Evolutionary conservation across 352 stramenopile species (phyloP).

Genomic region (Aphanomyces astaci): DNA sequence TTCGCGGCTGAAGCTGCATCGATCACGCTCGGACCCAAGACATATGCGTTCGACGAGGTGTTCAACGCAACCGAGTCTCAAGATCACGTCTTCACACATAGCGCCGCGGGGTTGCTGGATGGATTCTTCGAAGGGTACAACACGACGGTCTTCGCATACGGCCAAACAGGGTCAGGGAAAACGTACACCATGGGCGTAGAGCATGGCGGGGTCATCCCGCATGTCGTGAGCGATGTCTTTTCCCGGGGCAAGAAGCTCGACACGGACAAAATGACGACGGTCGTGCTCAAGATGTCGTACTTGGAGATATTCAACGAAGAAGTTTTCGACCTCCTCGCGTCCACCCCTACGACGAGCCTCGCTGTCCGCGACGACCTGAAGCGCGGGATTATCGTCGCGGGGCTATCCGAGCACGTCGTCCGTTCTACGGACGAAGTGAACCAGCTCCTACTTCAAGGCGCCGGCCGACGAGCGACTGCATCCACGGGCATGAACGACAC

Average conservation of each 20-base stretch:
- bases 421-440: slow-evolving; percentile 37
- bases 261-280: slow-evolving; percentile 30
- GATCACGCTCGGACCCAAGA: slow-evolving; percentile 35
- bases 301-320: slow-evolving; percentile 97
- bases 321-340: slow-evolving; percentile 88
- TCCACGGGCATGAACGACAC: slow-evolving; percentile 66
- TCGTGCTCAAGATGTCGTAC: slow-evolving; percentile 57
- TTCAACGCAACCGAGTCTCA: slow-evolving; percentile 37
- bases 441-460: slow-evolving; percentile 40
- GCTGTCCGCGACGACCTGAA: slow-evolving; percentile 85
- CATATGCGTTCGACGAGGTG: slow-evolving; percentile 77
- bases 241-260: slow-evolving; percentile 26
- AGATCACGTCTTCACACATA: slow-evolving; percentile 39
- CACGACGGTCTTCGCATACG: slow-evolving; percentile 92
- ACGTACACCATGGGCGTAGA: slow-evolving; percentile 92
- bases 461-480: slow-evolving; percentile 45
- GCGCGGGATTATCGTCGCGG: slow-evolving; percentile 82
- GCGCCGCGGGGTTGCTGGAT: slow-evolving; percentile 57
- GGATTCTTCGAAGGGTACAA: slow-evolving; percentile 93
- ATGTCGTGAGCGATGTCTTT: slow-evolving; percentile 67
- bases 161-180: slow-evolving; percentile 87
- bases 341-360: slow-evolving; percentile 31
- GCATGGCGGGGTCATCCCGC: slow-evolving; percentile 76
- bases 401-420: slow-evolving; percentile 74
- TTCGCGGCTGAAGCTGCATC: slow-evolving; percentile 24